Evolutionary conservation across 345 rosid genomes (phyloP).

Genomic region (Euphorbia lathyris): DNA sequence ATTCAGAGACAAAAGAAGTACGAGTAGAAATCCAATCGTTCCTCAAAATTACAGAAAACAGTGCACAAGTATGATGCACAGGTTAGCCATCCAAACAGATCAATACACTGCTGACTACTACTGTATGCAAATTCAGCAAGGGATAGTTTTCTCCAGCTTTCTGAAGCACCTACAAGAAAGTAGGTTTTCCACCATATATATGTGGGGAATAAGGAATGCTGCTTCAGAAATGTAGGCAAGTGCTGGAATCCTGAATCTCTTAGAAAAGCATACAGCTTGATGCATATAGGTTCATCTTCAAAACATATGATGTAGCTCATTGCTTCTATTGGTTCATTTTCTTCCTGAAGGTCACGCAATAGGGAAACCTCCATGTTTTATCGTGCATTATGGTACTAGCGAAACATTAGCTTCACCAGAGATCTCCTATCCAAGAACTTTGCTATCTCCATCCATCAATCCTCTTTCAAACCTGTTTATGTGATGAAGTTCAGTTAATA

Average conservation of each 20-base stretch:
- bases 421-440: conserved; percentile 77
- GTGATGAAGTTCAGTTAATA: neutral
- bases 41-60: neutral
- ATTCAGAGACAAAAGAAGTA: neutral
- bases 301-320: too few relatives aligned
- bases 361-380: conserved; percentile 67
- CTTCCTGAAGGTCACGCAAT: conserved; percentile 95
- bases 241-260: too few relatives aligned
- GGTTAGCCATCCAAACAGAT: neutral
- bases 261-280: too few relatives aligned
- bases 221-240: too few relatives aligned
- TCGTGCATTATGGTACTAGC: conserved; percentile 55
- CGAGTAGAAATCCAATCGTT: neutral
- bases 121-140: too few relatives aligned
- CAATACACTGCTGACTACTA: neutral
- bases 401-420: conserved; percentile 80
- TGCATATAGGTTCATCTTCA: too few relatives aligned
- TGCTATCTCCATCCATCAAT: conserved; percentile 78
- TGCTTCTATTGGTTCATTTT: too few relatives aligned
- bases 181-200: neutral
- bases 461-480: conserved; percentile 58
- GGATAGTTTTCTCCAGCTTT: neutral
- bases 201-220: too few relatives aligned
- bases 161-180: neutral
- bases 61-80: neutral